These are phyloP conservation scores for Dactylellina leptospora DNA, from an alignment of 2,329 filamentous ascomycete species.

Conservation along the genomic window DNA sequence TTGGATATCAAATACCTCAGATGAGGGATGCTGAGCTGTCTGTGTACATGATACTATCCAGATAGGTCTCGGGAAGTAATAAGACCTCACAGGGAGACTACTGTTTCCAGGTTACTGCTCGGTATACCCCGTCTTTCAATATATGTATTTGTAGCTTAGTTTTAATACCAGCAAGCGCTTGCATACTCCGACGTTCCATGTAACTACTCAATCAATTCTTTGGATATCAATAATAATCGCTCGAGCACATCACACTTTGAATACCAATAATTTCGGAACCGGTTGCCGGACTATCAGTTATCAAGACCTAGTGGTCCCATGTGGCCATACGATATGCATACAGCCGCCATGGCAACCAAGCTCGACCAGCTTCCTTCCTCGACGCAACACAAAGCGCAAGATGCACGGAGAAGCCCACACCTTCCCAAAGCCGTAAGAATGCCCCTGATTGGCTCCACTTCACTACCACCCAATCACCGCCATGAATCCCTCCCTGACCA, in stretches of 20 bases:
- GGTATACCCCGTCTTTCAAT: too few relatives aligned
- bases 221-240: too few relatives aligned
- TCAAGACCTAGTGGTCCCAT: neutral
- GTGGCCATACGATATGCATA: neutral
- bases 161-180: too few relatives aligned
- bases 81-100: too few relatives aligned
- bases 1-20: too few relatives aligned
- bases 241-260: too few relatives aligned
- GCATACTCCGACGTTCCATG: too few relatives aligned
- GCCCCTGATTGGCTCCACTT: neutral
- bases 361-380: neutral
- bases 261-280: neutral
- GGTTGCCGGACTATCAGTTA: neutral
- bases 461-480: conserved; percentile 25
- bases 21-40: neutral
- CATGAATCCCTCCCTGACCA: neutral
- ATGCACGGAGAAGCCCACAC: conserved; percentile 1
- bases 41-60: too few relatives aligned
- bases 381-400: conserved; percentile 23
- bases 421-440: conserved; percentile 30
- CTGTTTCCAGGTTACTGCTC: too few relatives aligned
- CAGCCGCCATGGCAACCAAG: neutral
- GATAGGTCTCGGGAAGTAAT: too few relatives aligned
- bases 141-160: too few relatives aligned
- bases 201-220: too few relatives aligned